Evolutionary conservation across 345 rosid genomes (phyloP), one percentile per base, ranked within the genome.

Genomic region (Limnanthes douglasii): DNA sequence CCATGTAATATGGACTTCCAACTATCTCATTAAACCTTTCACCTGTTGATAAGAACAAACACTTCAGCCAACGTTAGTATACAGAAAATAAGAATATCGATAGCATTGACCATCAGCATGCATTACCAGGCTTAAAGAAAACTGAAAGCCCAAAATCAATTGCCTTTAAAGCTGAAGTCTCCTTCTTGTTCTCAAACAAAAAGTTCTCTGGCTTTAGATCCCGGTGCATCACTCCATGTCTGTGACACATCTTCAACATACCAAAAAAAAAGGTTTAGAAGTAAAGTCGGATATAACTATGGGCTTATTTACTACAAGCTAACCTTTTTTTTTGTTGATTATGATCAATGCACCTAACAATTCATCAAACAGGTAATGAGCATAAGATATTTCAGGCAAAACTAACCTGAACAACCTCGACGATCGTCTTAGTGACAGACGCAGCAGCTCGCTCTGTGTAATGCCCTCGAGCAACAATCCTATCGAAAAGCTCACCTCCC

Each of bases 1-100:
- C 96, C 97, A 86, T 81, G 68, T 78, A 86, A 45, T 86, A 78
- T 14, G 97, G 97, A 61, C 94, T 86, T 41, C 94, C 94, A 39
- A 86, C 92, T 35, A 86, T 86, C 69, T 86, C 94, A 14, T 50
- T 62, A 46, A 86, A 86, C 39, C 18, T 75, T 62, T 86, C 85
- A 15, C 77, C 94, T 86, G 62, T 14, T 53, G 20, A 34, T 29
- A 29, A 46, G 9, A 34, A 30, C 30, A 5, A 45, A 0, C 5
- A 18, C 8, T 3, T 1, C 29, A 5, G 5, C 3, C 2, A 2
- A 36, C 12, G 18, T 4, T 10, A 38, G 41, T 9, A 16, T 5
- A 4, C 1, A 24, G 8, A 18, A 26, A 18, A 31, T 13, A 32
- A 15, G 11, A 30, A 20, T 21, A 12, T 39, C 11, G 34, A 34